Base-by-base conservation (phyloP, 2,329 filamentous ascomycete genomes). In the Macrophomina tecta region DNA sequence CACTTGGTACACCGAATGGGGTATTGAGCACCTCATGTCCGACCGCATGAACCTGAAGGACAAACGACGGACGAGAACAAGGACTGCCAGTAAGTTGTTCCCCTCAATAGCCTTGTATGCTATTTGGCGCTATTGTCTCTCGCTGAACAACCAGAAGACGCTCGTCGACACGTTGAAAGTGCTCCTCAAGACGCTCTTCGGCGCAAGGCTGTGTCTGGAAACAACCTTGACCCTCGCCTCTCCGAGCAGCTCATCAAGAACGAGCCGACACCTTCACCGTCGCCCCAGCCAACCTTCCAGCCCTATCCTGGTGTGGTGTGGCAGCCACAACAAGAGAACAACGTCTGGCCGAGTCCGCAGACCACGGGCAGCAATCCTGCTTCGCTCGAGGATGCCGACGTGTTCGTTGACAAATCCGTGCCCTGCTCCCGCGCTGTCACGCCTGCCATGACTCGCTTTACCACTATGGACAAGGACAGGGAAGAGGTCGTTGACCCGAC, bases 11-110 rank as follows among this genome's bases (percentile, higher is more conserved):
- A 82, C 85, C 16, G 81, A 84, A 34, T 87, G 93, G 79, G 85
- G 86, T 38, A 87, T 97, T 66, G 88, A 91, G 69, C 83, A 83
- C 58, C 82, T 97, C 67, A 87, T 97, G 72, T 89, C 91, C 4
- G 90, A 94, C 68, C 87, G 94, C 30, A 88, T 96, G 83, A 86
- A 84, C 60, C 85, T 89, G 67, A 97, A 95, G 77, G 89, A 93
- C 73, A 83, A 85, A 74, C 93, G 89, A 76, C 87, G 87, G 72
- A 77, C 81, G 71, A 74, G 79, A 58, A 67, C 76, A 40, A 77
- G 63, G n/a, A 38, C 52, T 32, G 40, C 63, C n/a, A 65, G 63
- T 65, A 18, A 65, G 63, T 48, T 14, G 12, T 49, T 4, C 11
- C 23, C 30, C 9, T 16, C 42, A 30, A 14, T 61, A 23, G 23